A percentile compares a stretch with the other conserved stretches of the same genome.
These are phyloP conservation scores for Cenococcum geophilum DNA, from an alignment of 495 filamentous ascomycete species.

Conservation along the genomic window DNA sequence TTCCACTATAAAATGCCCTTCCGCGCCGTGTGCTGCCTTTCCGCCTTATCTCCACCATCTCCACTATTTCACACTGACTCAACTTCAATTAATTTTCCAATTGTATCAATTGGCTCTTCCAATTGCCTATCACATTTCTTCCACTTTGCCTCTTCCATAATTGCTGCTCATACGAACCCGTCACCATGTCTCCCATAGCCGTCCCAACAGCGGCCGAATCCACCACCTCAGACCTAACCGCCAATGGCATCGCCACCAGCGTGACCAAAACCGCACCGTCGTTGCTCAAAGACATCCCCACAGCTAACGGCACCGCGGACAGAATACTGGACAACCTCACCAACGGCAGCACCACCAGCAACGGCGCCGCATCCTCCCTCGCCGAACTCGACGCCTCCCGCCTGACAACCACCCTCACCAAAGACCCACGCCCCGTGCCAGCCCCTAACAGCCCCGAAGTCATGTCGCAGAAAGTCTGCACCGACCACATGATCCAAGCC, in stretches of 20 bases:
- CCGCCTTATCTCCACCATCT: too few relatives aligned
- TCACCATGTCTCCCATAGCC: slow-evolving; percentile 23
- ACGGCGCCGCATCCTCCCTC: too few relatives aligned
- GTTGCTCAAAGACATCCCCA: slow-evolving; percentile 3
- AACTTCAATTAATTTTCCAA: too few relatives aligned
- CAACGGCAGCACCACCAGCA: neutral
- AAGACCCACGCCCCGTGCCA: slow-evolving; percentile 62
- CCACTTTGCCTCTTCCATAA: neutral
- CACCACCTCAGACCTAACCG: slow-evolving; percentile 29
- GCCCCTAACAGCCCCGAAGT: slow-evolving; percentile 46
- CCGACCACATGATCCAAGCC: slow-evolving; percentile 84
- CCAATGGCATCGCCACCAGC: slow-evolving; percentile 34
- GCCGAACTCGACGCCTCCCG: slow-evolving; percentile 62
- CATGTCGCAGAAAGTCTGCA: slow-evolving; percentile 46
- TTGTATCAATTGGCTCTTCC: neutral
- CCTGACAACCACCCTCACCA: slow-evolving; percentile 61
- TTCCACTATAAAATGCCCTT: too few relatives aligned
- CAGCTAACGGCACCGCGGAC: neutral
- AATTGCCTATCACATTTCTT: slow-evolving; percentile 1
- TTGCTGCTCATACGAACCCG: neutral
- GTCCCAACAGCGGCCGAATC: slow-evolving; percentile 20
- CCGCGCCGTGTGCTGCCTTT: too few relatives aligned
- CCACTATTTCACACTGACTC: too few relatives aligned
- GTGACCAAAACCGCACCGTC: slow-evolving; percentile 22
- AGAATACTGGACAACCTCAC: neutral